These are phyloP conservation scores for Cordyceps militaris DNA, from an alignment of 2,329 filamentous ascomycete genomes.

Conservation along the genomic window DNA sequence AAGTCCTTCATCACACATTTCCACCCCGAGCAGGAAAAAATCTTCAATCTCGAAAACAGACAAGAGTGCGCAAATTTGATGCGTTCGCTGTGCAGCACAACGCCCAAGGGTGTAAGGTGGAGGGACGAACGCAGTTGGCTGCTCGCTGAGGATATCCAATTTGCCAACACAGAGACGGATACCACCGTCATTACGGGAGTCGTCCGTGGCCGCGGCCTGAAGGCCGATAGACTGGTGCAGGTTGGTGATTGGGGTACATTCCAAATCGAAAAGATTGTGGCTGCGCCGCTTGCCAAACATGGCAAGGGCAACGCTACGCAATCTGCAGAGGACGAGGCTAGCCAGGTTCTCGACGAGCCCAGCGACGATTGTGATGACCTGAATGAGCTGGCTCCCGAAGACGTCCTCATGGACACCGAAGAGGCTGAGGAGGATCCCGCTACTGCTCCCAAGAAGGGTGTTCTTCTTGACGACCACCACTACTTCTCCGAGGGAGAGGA, in stretches of 20 bases:
- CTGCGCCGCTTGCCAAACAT: constrained; percentile 59
- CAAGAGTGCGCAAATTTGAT: constrained; percentile 90
- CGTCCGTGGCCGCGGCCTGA: constrained; percentile 77
- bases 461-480: constrained; percentile 91
- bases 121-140: constrained; percentile 94
- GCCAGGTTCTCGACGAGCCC: constrained; percentile 61
- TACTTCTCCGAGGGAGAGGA: constrained; percentile 88
- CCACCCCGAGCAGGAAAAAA: constrained; percentile 84
- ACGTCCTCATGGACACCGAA: constrained; percentile 64
- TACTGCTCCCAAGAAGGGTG: constrained; percentile 64
- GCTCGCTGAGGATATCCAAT: constrained; percentile 75
- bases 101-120: constrained; percentile 92
- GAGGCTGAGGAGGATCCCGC: constrained; percentile 36
- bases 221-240: constrained; percentile 83
- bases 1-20: constrained; percentile 93
- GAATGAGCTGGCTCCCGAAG: constrained; percentile 78
- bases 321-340: constrained; percentile 50
- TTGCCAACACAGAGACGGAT: constrained; percentile 53
- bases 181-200: constrained; percentile 74
- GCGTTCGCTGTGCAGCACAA: constrained; percentile 82
- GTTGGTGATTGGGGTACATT: constrained; percentile 92
- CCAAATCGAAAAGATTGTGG: constrained; percentile 82
- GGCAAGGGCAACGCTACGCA: constrained; percentile 64
- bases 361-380: constrained; percentile 77
- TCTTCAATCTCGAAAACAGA: constrained; percentile 79